A percentile compares a stretch with the other conserved stretches of the same genome.
These are phyloP conservation scores for Fremontodendron californicum DNA, from an alignment of 345 rosid species.

Conservation along the genomic window DNA sequence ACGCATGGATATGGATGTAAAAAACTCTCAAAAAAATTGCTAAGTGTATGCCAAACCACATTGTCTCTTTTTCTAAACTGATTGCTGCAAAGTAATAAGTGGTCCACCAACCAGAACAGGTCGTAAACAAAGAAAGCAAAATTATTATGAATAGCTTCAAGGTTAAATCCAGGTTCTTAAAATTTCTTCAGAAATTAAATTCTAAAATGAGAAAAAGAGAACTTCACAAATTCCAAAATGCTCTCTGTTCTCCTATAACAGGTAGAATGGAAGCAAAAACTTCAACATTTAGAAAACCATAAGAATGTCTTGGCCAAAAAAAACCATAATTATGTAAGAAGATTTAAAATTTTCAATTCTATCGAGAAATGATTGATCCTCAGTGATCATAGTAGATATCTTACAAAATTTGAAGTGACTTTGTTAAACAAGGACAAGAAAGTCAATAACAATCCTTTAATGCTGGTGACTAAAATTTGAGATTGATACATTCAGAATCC, in stretches of 20 bases:
- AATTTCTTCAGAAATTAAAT: conserved; percentile 3
- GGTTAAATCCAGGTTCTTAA: background rate
- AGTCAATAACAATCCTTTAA: background rate
- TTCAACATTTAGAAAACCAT: no score
- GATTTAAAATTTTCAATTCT: background rate
- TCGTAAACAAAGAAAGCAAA: background rate
- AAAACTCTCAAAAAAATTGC: background rate
- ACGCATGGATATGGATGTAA: background rate
- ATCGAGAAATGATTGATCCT: background rate
- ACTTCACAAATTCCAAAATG: conserved; percentile 1
- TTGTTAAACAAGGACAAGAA: background rate
- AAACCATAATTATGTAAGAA: background rate
- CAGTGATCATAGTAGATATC: background rate
- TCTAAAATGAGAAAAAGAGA: background rate
- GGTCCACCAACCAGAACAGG: background rate
- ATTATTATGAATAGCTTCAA: background rate
- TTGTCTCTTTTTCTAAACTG: background rate
- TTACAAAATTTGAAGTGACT: background rate
- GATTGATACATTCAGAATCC: conserved; percentile 4
- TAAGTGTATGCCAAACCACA: background rate
- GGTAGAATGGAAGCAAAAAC: background rate
- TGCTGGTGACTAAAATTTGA: background rate
- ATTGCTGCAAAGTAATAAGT: background rate
- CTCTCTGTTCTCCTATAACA: background rate
- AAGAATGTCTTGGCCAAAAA: no score